phyloP scores from a whole-genome alignment of 1,284 basidiomycete genomes.

The Dichomitus squalens region DNA sequence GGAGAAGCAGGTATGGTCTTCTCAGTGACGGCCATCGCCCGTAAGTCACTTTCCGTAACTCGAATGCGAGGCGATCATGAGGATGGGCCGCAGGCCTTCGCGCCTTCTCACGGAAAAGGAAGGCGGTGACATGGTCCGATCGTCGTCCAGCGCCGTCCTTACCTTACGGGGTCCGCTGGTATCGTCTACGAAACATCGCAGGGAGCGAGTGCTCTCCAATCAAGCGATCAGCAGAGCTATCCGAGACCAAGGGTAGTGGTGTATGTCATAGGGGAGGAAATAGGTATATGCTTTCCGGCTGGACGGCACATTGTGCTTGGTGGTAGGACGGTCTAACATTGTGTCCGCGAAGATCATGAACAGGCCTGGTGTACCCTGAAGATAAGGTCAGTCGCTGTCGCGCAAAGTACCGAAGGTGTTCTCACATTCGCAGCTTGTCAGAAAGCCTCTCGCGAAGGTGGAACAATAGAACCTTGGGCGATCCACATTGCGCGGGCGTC shows the following conservation, averaged over 20 bases:
- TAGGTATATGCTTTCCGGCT: too few relatives aligned
- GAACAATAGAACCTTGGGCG: conserved; percentile 6
- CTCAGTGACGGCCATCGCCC: background rate
- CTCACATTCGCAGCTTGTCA: conserved; percentile 9
- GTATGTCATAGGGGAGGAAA: too few relatives aligned
- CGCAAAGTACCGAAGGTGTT: background rate
- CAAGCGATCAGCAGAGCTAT: too few relatives aligned
- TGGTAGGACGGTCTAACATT: background rate
- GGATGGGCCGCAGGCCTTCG: conserved; percentile 1
- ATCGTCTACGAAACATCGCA: background rate
- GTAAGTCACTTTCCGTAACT: background rate
- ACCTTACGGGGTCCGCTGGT: background rate
- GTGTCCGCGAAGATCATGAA: conserved; percentile 11
- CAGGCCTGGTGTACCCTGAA: conserved; percentile 4
- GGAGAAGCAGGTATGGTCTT: background rate
- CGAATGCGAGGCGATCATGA: conserved; percentile 9
- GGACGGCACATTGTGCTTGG: background rate
- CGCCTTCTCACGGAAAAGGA: conserved; percentile 11
- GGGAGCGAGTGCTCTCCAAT: too few relatives aligned
- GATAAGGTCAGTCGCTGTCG: conserved; percentile 7
- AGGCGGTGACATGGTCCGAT: conserved; percentile 11
- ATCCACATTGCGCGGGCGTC: background rate
- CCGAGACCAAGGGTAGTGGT: too few relatives aligned
- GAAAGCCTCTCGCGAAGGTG: conserved; percentile 7
- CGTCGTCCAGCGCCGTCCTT: background rate